Evolutionary conservation across 495 filamentous ascomycete genomes (phyloP).

Genomic region (Tuber melanosporum): DNA sequence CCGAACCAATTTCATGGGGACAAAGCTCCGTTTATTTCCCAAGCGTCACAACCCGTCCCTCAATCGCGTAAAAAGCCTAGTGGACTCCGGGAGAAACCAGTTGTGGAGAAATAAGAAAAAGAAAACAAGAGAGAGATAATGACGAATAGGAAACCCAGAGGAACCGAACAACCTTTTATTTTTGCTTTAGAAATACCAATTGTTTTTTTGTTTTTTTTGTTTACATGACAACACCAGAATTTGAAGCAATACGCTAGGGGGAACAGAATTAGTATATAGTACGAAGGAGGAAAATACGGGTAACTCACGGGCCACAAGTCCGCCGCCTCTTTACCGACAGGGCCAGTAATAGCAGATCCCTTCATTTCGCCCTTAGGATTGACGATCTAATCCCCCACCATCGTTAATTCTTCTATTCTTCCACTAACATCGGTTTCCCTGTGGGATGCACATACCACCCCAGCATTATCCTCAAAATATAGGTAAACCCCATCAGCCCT

Average conservation of each 20-base stretch:
- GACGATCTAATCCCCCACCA: slow-evolving; percentile 66
- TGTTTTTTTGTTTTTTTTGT: slow-evolving; percentile 29
- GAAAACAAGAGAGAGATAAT: slow-evolving; percentile 13
- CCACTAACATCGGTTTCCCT: neutral
- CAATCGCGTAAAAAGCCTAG: neutral
- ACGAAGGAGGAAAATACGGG: slow-evolving; percentile 1
- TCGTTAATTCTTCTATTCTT: slow-evolving; percentile 4
- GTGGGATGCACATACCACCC: slow-evolving; percentile 69
- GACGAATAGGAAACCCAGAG: neutral
- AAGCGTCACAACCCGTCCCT: neutral
- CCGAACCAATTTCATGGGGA: neutral
- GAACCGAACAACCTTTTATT: slow-evolving; percentile 32
- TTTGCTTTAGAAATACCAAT: slow-evolving; percentile 27
- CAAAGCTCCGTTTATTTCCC: neutral
- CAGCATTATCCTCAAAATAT: slow-evolving; percentile 99
- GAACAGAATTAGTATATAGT: neutral
- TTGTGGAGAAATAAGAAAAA: neutral
- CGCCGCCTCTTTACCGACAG: slow-evolving; percentile 98
- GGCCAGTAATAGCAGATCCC: slow-evolving; percentile 97
- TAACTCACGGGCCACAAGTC: slow-evolving; percentile 94
- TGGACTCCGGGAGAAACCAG: neutral
- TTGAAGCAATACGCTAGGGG: slow-evolving; percentile 93
- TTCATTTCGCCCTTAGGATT: slow-evolving; percentile 99
- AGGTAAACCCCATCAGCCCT: slow-evolving; percentile 94
- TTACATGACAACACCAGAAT: slow-evolving; percentile 99